Evolutionary conservation across 2,329 filamentous ascomycete species (phyloP).

Genomic region (Diaporthe citrichinensis): DNA sequence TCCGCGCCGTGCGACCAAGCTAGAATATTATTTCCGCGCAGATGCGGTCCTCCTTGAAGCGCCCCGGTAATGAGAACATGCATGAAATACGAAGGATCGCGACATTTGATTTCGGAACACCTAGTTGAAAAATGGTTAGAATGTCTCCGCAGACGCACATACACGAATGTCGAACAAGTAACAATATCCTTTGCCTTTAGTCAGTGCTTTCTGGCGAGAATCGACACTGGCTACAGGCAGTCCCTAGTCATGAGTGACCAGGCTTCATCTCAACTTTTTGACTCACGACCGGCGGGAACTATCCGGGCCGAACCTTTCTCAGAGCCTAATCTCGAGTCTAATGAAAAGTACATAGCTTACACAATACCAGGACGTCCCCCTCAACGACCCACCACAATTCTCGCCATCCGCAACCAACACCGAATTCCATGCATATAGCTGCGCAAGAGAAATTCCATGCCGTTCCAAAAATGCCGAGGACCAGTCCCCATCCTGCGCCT

Average conservation of each 20-base stretch:
- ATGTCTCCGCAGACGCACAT: neutral
- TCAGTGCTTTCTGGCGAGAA: neutral
- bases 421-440: too few relatives aligned
- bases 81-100: slow-evolving; percentile 8
- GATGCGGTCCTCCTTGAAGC: neutral
- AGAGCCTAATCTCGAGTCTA: neutral
- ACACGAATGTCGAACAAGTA: neutral
- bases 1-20: neutral
- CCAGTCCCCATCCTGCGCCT: too few relatives aligned
- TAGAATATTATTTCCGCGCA: neutral
- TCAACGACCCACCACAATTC: too few relatives aligned
- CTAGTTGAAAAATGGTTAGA: neutral
- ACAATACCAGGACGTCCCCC: neutral
- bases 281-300: neutral
- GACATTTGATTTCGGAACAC: neutral
- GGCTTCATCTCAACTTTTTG: neutral
- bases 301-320: neutral
- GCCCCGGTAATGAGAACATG: neutral
- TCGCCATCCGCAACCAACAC: neutral
- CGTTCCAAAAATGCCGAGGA: too few relatives aligned
- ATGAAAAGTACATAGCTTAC: neutral
- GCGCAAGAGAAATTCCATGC: too few relatives aligned
- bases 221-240: neutral
- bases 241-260: neutral
- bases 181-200: neutral